Base-by-base conservation (phyloP, 2,329 filamentous ascomycete species). In the Neonectria ditissima region DNA sequence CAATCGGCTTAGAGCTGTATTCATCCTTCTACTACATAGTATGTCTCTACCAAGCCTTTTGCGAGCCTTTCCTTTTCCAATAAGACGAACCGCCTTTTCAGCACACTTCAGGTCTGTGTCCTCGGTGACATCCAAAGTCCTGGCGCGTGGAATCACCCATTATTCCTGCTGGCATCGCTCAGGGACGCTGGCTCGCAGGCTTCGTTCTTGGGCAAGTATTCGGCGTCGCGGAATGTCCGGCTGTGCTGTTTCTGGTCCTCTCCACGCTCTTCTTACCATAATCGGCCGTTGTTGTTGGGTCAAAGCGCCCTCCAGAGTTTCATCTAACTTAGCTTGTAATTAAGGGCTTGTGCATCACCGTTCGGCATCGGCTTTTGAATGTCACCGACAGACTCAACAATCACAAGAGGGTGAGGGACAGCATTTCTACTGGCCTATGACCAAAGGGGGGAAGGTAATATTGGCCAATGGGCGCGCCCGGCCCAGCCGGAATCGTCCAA, bases 301-400 rank as follows among this genome's bases (percentile, higher is more conserved):
- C 70, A 70, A 68, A 72, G 70, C 70, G 70, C 55, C 52, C 41
- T 69, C 61, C 52, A 60, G 52, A 64, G 70, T 72, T 72, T 72
- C 70, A 72, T 59, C 67, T 73, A 68, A 58, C 30, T 68, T 73
- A 73, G 70, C 63, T 59, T 54, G 28, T 55, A 45, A 65, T 64
- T 65, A 62, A 58, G 59, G 59, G 28, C 32, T 48, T 54, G 43
- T 39, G 48, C 45, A 57, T 64, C 55, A 47, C 51, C 7, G 5
- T 14, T 37, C 32, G 14, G 32, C 32, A 16, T 44, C 50, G 50
- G 55, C 58, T 45, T 45, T 13, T 10, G 52, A 54, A 54, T 41
- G 41, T 47, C 34, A 48, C 47, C 41, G 52, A 34, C 18, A n/a
- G 32, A 32, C 48, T 39, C 53, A 44, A 41, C 30, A 57, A 53